Conservation (phyloP, 352 stramenopile genomes). For the Pilasporangium apinafurcum region DNA sequence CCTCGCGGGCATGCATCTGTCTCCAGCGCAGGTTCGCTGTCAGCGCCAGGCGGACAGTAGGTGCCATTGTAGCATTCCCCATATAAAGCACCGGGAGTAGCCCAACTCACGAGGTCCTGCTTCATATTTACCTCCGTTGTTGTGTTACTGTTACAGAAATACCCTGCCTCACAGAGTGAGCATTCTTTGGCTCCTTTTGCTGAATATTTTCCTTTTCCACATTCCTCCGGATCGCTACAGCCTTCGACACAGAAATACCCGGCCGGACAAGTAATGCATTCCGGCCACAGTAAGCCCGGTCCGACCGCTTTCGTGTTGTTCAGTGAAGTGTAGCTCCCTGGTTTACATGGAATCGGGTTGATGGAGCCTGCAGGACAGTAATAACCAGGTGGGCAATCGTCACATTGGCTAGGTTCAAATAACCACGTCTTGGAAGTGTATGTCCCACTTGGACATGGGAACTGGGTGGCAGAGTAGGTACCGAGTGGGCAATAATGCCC, state of each 20-base stretch:
- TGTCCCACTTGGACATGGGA: conserved; percentile 79
- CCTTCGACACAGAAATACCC: conserved; percentile 81
- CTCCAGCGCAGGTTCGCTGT: conserved; percentile 61
- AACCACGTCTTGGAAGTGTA: conserved; percentile 74
- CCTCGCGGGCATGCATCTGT: conserved; percentile 72
- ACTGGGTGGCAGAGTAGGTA: conserved; percentile 55
- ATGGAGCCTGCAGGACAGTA: conserved; percentile 69
- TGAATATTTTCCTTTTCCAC: conserved; percentile 63
- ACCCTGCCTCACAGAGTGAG: conserved; percentile 52
- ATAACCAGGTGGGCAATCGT: conserved; percentile 69
- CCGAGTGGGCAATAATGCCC: conserved; percentile 88
- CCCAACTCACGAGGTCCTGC: conserved; percentile 46
- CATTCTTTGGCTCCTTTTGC: conserved; percentile 46
- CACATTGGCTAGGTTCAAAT: conserved; percentile 67
- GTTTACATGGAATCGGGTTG: conserved; percentile 55
- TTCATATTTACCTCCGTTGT: conserved; percentile 68
- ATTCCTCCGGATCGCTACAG: conserved; percentile 49
- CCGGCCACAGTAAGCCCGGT: conserved; percentile 39
- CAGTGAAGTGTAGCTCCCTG: conserved; percentile 62
- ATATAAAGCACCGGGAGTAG: conserved; percentile 40
- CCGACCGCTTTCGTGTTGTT: conserved; percentile 72
- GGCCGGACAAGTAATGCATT: conserved; percentile 68
- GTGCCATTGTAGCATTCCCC: conserved; percentile 86
- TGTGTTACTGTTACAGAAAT: conserved; percentile 71
- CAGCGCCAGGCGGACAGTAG: conserved; percentile 68